phyloP scores from a whole-genome alignment of 2,329 filamentous ascomycete species.

The Fusarium sublunatum region DNA sequence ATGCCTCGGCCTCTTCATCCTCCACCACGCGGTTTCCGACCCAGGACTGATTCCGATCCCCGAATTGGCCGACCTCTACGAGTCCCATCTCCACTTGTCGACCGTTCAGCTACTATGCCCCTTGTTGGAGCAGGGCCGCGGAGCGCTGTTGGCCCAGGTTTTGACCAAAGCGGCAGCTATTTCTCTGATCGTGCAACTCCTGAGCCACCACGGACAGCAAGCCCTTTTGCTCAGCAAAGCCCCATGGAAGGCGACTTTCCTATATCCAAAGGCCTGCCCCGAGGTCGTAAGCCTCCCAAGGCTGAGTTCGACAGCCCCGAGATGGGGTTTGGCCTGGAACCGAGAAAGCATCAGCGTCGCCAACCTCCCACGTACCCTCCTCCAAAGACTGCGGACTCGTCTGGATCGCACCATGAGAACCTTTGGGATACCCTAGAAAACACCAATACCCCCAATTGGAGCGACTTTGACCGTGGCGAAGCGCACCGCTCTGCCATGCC shows the following conservation, averaged over 20 bases:
- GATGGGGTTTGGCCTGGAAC: conserved; percentile 29
- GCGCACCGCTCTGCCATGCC: conserved; percentile 52
- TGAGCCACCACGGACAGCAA: conserved; percentile 38
- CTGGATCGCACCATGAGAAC: conserved; percentile 13
- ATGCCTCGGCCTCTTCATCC: conserved; percentile 41
- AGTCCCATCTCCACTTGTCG: conserved; percentile 36
- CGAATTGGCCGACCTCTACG: conserved; percentile 41
- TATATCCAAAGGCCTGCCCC: conserved; percentile 50
- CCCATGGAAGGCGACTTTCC: conserved; percentile 52
- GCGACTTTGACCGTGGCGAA: conserved; percentile 44
- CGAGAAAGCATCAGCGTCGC: conserved; percentile 37
- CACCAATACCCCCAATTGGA: conserved; percentile 44
- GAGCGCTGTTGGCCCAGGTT: conserved; percentile 41
- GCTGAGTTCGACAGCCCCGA: conserved; percentile 15
- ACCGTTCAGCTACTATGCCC: conserved; percentile 26
- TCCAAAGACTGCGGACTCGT: conserved; percentile 21
- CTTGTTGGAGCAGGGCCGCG: conserved; percentile 18
- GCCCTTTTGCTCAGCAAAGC: conserved; percentile 44
- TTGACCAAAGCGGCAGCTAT: conserved; percentile 40
- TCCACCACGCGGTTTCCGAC: conserved; percentile 45
- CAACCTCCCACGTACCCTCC: conserved; percentile 41
- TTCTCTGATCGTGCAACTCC: conserved; percentile 27
- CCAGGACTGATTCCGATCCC: conserved; percentile 43
- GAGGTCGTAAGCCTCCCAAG: conserved; percentile 47
- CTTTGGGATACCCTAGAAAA: conserved; percentile 5